phyloP scores from a whole-genome alignment of 208 protist species.

The Crithidia fasciculata region DNA sequence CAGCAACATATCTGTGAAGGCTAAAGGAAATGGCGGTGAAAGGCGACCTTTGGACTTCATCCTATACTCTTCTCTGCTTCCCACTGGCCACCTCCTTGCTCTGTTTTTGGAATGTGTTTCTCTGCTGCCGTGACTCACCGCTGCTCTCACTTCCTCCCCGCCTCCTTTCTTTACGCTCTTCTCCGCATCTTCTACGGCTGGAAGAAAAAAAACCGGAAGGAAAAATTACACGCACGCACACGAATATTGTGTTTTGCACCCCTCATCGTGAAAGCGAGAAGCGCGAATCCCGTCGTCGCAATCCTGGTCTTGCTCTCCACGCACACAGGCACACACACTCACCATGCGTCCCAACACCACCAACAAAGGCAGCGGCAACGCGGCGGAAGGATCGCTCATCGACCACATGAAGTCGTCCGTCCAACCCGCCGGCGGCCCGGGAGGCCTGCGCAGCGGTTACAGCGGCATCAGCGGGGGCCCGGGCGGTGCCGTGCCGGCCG shows the following conservation, averaged over 20 bases:
- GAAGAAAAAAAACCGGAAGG: neutral
- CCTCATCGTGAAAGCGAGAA: too few species aligned
- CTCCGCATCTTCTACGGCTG: too few species aligned
- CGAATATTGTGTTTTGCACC: too few species aligned
- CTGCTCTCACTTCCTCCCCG: constrained; percentile 1
- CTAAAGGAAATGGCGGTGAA: too few species aligned
- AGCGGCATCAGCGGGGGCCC: constrained; percentile 17
- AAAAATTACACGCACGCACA: neutral
- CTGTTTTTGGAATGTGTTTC: neutral
- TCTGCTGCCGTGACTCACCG: neutral
- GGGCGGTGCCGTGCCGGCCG: constrained; percentile 13
- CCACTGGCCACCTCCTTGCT: neutral
- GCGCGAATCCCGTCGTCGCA: neutral
- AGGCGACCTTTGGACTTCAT: too few species aligned
- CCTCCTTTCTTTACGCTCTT: neutral
- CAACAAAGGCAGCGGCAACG: neutral
- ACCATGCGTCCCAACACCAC: constrained; percentile 13
- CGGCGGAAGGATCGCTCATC: constrained; percentile 38
- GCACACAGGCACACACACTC: constrained; percentile 6
- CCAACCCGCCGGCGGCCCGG: constrained; percentile 3
- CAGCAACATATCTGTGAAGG: too few species aligned
- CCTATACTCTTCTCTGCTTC: neutral
- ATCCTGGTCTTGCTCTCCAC: neutral
- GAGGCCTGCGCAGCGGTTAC: constrained; percentile 27
- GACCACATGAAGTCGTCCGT: constrained; percentile 57